Conservation (phyloP, 2,329 filamentous ascomycete species). For the Amesomyces nigricolor region DNA sequence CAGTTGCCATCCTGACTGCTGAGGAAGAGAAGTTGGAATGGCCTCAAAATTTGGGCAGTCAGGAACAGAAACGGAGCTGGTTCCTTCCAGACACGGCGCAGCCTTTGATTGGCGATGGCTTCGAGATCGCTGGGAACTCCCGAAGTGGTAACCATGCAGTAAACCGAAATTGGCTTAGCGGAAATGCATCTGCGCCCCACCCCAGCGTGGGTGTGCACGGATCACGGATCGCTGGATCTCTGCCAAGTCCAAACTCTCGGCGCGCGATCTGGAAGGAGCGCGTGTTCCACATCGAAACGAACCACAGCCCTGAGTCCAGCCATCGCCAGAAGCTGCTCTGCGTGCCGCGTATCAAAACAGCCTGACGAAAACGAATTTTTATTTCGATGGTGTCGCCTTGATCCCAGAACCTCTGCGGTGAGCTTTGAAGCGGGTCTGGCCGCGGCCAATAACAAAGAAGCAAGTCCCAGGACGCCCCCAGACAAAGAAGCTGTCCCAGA, state of each 20-base stretch:
- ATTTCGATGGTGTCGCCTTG: not conserved
- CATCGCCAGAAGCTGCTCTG: not conserved
- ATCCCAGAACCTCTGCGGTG: not conserved
- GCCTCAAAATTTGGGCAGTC: not conserved
- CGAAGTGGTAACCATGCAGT: not conserved
- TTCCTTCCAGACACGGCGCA: not conserved
- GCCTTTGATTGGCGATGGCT: not conserved
- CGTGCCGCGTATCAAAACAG: not conserved
- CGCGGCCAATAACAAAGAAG: not conserved
- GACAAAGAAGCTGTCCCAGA: not conserved
- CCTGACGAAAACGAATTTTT: not conserved
- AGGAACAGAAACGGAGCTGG: not conserved
- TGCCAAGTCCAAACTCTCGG: not conserved
- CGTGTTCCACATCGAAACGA: slow-evolving; percentile 8
- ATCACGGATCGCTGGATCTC: not conserved
- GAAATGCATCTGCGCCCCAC: slow-evolving; percentile 1
- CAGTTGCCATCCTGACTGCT: not conserved
- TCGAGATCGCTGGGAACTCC: not conserved
- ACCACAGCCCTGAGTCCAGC: not conserved
- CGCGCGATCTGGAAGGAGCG: not conserved
- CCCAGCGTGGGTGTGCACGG: not conserved
- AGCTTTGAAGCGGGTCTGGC: not conserved
- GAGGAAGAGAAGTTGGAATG: not conserved
- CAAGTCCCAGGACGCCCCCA: not conserved
- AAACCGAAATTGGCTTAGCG: not conserved